Percentiles rank a stretch among this genome's conserved stretches.
phyloP scores from a whole-genome alignment of 495 filamentous ascomycete species.

The Xylaria grammica region DNA sequence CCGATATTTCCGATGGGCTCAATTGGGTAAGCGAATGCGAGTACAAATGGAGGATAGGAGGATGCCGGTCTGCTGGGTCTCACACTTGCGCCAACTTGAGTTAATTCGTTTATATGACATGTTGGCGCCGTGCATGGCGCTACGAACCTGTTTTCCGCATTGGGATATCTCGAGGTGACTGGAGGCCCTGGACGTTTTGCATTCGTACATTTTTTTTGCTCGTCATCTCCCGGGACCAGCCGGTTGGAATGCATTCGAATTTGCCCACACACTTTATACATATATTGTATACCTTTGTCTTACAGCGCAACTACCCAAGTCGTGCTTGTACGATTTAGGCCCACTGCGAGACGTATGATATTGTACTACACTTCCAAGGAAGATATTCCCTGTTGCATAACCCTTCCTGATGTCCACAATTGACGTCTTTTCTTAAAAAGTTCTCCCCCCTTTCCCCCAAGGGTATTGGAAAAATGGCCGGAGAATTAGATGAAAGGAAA shows the following conservation, averaged over 20 bases:
- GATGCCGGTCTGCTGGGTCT: neutral
- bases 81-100: neutral
- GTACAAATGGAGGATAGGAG: neutral
- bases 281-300: no score
- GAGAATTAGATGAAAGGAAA: neutral
- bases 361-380: neutral
- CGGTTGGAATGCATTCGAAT: neutral
- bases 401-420: neutral
- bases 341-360: neutral
- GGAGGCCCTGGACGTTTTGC: neutral
- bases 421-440: neutral
- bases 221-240: neutral
- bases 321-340: neutral
- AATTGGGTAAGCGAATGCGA: constrained; percentile 19
- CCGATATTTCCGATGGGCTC: neutral
- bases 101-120: constrained; percentile 4
- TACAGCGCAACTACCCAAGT: neutral
- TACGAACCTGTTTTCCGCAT: neutral
- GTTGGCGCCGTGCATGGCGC: neutral
- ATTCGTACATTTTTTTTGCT: neutral
- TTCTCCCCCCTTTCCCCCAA: neutral
- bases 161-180: neutral
- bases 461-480: constrained; percentile 1
- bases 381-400: neutral
- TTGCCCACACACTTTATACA: constrained; percentile 3